Conservation (phyloP, 2,329 filamentous ascomycete genomes). For the Lachnellula occidentalis region DNA sequence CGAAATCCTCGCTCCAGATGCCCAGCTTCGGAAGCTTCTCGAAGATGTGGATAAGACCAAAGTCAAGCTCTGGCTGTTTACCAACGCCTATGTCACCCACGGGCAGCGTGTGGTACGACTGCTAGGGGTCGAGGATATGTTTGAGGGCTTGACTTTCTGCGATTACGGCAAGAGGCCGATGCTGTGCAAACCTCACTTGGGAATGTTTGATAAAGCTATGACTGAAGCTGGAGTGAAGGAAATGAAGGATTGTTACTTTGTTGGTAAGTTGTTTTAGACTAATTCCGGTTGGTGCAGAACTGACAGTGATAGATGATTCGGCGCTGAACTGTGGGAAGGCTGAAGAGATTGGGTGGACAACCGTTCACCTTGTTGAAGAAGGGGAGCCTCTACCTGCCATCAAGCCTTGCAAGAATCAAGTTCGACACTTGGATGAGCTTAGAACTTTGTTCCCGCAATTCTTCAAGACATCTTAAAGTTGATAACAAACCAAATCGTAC, state of each 20-base stretch:
- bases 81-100: slow-evolving; percentile 91
- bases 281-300: background rate
- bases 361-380: slow-evolving; percentile 79
- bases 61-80: slow-evolving; percentile 89
- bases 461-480: slow-evolving; percentile 55
- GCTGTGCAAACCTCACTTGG: slow-evolving; percentile 78
- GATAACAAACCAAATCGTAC: background rate
- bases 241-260: slow-evolving; percentile 77
- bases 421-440: slow-evolving; percentile 71
- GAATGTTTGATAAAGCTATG: slow-evolving; percentile 89
- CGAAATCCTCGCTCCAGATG: slow-evolving; percentile 72
- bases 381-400: slow-evolving; percentile 56
- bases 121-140: slow-evolving; percentile 77
- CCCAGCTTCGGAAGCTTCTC: slow-evolving; percentile 68
- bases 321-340: slow-evolving; percentile 74
- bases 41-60: slow-evolving; percentile 77
- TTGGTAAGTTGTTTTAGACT: slow-evolving; percentile 54
- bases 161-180: slow-evolving; percentile 73
- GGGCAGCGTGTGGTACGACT: slow-evolving; percentile 76
- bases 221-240: slow-evolving; percentile 66
- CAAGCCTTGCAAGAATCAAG: slow-evolving; percentile 67
- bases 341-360: slow-evolving; percentile 76
- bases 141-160: slow-evolving; percentile 93
- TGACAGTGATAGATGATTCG: slow-evolving; percentile 65
- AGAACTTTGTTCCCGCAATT: slow-evolving; percentile 73